phyloP scores from a whole-genome alignment of 2,329 filamentous ascomycete species.

The Arthrobotrys musiformis region DNA sequence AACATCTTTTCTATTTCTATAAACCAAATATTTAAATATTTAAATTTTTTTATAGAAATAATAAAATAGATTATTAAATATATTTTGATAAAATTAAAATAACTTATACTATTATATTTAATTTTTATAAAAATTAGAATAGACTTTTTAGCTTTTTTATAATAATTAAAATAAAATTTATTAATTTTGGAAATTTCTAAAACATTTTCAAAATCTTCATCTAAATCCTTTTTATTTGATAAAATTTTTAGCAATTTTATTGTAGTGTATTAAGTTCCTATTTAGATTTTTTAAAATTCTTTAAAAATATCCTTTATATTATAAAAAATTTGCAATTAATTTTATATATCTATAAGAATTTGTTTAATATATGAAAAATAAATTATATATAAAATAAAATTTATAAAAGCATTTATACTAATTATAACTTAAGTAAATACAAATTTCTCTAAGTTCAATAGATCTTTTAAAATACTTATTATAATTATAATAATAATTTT shows the following conservation, averaged over 20 bases:
- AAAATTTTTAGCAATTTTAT: neutral
- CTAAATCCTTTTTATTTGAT: neutral
- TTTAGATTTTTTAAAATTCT: neutral
- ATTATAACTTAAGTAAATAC: neutral
- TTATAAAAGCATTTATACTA: neutral
- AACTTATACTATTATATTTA: neutral
- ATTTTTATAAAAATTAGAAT: neutral
- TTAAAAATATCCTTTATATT: conserved; percentile 1
- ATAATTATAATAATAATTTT: neutral
- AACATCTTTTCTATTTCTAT: neutral
- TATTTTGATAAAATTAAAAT: conserved; percentile 11
- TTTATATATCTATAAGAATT: neutral
- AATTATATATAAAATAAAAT: neutral
- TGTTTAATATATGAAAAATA: conserved; percentile 3
- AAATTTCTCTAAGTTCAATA: neutral
- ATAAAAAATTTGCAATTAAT: neutral
- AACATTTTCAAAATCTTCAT: neutral
- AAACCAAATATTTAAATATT: neutral
- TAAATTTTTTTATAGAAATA: neutral
- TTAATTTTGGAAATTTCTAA: neutral
- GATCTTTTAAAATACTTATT: neutral
- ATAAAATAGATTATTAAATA: neutral
- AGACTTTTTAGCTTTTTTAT: neutral
- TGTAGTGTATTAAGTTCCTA: neutral
- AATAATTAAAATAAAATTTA: neutral